Conservation (phyloP, 1,139 yeast genomes). For the Debaryomycetaceae sp. region DNA sequence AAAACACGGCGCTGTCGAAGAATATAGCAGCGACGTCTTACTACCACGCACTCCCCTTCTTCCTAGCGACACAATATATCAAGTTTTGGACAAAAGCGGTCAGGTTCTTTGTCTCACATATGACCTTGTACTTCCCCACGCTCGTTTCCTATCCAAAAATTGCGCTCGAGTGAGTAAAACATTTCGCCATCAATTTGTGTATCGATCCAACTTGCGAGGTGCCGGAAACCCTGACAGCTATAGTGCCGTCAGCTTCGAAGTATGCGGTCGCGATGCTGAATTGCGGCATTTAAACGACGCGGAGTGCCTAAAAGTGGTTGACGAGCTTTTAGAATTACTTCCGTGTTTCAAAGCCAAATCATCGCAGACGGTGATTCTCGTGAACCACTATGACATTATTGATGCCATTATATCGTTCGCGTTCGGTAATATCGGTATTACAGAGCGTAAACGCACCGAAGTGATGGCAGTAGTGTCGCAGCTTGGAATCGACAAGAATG, state of each 20-base stretch:
- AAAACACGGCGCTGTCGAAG: conserved; percentile 81
- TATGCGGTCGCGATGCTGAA: conserved; percentile 41
- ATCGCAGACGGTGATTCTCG: conserved; percentile 42
- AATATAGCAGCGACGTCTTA: conserved; percentile 39
- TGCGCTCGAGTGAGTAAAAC: conserved; percentile 49
- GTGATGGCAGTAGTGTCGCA: conserved; percentile 68
- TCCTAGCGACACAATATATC: conserved; percentile 54
- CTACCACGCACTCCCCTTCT: conserved; percentile 76
- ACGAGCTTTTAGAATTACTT: conserved; percentile 53
- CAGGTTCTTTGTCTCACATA: conserved; percentile 80
- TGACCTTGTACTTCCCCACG: conserved; percentile 82
- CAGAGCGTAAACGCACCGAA: conserved; percentile 49
- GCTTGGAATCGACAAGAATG: conserved; percentile 58
- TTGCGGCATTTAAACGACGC: conserved; percentile 58
- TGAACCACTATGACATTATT: conserved; percentile 74
- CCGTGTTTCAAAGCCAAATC: conserved; percentile 48
- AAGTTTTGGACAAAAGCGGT: conserved; percentile 76
- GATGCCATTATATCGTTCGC: conserved; percentile 55
- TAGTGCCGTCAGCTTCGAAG: conserved; percentile 80
- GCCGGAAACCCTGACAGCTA: conserved; percentile 67
- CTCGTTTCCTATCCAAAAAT: conserved; percentile 63
- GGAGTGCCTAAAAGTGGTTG: conserved; percentile 73
- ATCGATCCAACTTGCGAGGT: conserved; percentile 45
- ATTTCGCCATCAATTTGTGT: conserved; percentile 71
- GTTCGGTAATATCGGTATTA: conserved; percentile 63